Evolutionary conservation across 1,139 yeast species (phyloP), one percentile per base, ranked within the genome.

Genomic region (Pneumocystis canis): DNA sequence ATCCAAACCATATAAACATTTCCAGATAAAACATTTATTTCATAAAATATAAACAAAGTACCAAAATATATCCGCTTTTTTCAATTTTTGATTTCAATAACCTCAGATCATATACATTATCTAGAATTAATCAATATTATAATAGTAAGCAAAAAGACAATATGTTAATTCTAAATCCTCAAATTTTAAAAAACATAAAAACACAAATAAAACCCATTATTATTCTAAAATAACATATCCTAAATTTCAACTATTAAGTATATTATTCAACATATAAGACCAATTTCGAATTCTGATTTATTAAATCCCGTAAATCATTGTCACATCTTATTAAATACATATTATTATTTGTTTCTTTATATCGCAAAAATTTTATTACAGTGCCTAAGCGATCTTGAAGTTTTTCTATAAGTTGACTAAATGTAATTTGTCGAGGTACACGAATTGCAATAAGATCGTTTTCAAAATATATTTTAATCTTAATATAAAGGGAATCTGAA

Each of bases 361-460:
- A 67, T 60, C 71, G 66, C 37, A 76, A 72, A 14, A 65, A 62
- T 28, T 69, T 67, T 61, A 74, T 66, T 7, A 70, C 79, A 7
- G 59, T 61, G 5, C 54, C 41, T 62, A 90, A 79, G 64, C 97
- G 79, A 64, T 87, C 84, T 62, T 80, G 77, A 62, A 90, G 81
- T 70, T 85, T 82, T 39, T 78, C 76, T 69, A 82, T 82, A 66
- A 92, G 76, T 63, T 85, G 89, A 47, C 74, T 76, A 64, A 86
- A 78, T 3, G 84, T 76, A 61, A 85, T 81, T 67, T 79, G 80
- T 5, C 80, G 74, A 14, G 90, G 87, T 60, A 92, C 81, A 64
- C 88, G 78, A 64, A 92, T 79, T 7, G 96, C 97, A 77, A 92
- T 89, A 33, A 90, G 85, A 72, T 90, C 97, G 69, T 89, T 96